Percentiles rank a stretch among this genome's conserved stretches.
Conservation (phyloP, 352 stramenopile genomes). For the Globisporangium emineosum region DNA sequence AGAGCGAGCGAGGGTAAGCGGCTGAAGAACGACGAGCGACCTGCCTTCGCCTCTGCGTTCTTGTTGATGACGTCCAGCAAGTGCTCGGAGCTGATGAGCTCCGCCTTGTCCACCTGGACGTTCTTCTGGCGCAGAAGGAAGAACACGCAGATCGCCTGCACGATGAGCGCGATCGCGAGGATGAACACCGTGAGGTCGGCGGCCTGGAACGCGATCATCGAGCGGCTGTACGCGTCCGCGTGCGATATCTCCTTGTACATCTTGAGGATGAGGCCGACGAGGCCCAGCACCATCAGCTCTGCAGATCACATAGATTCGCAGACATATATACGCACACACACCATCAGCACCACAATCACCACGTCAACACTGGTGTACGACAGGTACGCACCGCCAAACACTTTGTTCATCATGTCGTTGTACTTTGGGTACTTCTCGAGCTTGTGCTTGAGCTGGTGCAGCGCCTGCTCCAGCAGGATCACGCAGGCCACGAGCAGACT, state of each 20-base stretch:
- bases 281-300: conserved; percentile 59
- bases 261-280: conserved; percentile 58
- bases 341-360: background rate
- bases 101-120: conserved; percentile 29
- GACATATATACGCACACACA: background rate
- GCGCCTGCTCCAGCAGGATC: conserved; percentile 38
- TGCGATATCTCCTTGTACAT: conserved; percentile 36
- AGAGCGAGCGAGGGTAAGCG: conserved; percentile 4
- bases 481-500: conserved; percentile 49
- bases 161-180: conserved; percentile 45
- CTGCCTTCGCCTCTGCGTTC: background rate
- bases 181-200: conserved; percentile 60
- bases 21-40: background rate
- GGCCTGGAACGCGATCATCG: conserved; percentile 48
- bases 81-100: conserved; percentile 45
- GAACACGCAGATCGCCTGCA: conserved; percentile 53
- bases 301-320: background rate
- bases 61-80: conserved; percentile 23
- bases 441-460: conserved; percentile 52
- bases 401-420: conserved; percentile 65
- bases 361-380: background rate
- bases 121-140: conserved; percentile 38
- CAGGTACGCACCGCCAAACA: conserved; percentile 23
- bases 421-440: conserved; percentile 59
- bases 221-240: conserved; percentile 25